Base-by-base conservation (phyloP, 139 green algal species). In the Nannochloris sp. region DNA sequence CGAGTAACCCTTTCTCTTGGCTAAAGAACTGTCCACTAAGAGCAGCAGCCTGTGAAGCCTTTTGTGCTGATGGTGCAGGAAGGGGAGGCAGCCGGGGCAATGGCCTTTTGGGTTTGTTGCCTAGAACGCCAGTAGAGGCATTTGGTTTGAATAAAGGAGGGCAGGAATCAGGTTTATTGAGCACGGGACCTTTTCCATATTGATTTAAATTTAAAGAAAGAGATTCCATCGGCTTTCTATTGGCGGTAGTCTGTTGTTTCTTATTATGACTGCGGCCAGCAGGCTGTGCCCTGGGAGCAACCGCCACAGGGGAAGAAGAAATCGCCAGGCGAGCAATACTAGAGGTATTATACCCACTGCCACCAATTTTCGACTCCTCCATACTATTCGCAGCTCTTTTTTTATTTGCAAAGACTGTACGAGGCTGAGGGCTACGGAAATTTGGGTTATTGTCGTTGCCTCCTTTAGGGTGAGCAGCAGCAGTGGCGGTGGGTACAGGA, bases 71-170 rank as follows among this genome's bases (percentile, higher is more conserved):
- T 19, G 42, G 42, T 19, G 42, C 19, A 19, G 42, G 42, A 19
- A 19, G 19, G 42, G 42, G 42, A n/a, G 42, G 42, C 42, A 51
- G 19, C 42, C 42, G 42, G 42, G 19, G 42, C 19, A 19, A 51
- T n/a, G n/a, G n/a, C n/a, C n/a, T n/a, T n/a, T n/a, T n/a, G n/a
- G n/a, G n/a, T n/a, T n/a, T n/a, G n/a, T n/a, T n/a, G n/a, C n/a
- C n/a, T n/a, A n/a, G n/a, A n/a, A n/a, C n/a, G n/a, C n/a, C n/a
- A n/a, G n/a, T n/a, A n/a, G n/a, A n/a, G n/a, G n/a, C n/a, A n/a
- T n/a, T n/a, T n/a, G n/a, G 19, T 51, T 71, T 71, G 64, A 71
- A 71, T 13, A 71, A 56, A 39, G 64, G 64, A 12, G 64, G 64
- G 53, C 64, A 71, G 23, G 47, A 25, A 39, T 38, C 34, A n/a